Conservation (phyloP, 495 filamentous ascomycete species). For the Tricharina praecox region DNA sequence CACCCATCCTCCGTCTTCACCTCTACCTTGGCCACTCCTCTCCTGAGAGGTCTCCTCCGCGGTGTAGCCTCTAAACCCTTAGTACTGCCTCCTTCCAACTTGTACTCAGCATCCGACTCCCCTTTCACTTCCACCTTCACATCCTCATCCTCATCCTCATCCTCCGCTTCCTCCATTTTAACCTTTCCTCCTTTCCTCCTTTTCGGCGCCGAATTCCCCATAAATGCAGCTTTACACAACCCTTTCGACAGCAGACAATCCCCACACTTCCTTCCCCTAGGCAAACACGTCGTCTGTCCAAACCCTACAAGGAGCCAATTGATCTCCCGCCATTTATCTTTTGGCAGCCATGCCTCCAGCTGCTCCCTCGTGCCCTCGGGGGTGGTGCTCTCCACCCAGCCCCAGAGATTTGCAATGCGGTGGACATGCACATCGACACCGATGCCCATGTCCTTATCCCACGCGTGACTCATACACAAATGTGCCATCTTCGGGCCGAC, state of each 20-base stretch:
- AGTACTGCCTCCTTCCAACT: constrained; percentile 2
- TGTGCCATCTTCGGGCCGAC: constrained; percentile 98
- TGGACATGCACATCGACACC: constrained; percentile 58
- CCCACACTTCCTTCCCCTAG: constrained; percentile 62
- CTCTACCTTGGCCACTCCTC: constrained; percentile 13
- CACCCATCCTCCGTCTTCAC: constrained; percentile 22
- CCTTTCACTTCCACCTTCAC: constrained; percentile 6
- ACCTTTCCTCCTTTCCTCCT: constrained; percentile 38
- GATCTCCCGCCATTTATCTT: constrained; percentile 83
- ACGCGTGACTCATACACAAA: constrained; percentile 59
- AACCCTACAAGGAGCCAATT: constrained; percentile 83
- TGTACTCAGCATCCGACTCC: constrained; percentile 17
- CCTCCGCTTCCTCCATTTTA: constrained; percentile 25
- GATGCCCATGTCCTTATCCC: constrained; percentile 43
- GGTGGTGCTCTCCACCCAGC: constrained; percentile 52
- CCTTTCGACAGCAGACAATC: constrained; percentile 60
- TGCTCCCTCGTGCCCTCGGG: constrained; percentile 72
- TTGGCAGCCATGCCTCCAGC: constrained; percentile 70
- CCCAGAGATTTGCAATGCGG: constrained; percentile 91
- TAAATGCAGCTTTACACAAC: constrained; percentile 55
- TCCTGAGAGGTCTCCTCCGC: constrained; percentile 7
- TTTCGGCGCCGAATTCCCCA: constrained; percentile 31
- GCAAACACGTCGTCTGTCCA: constrained; percentile 65
- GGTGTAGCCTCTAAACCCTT: constrained; percentile 6
- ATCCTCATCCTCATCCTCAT: constrained; percentile 19